Evolutionary conservation across 2,329 filamentous ascomycete species (phyloP).

Genomic region (Scedosporium aurantiacum): DNA sequence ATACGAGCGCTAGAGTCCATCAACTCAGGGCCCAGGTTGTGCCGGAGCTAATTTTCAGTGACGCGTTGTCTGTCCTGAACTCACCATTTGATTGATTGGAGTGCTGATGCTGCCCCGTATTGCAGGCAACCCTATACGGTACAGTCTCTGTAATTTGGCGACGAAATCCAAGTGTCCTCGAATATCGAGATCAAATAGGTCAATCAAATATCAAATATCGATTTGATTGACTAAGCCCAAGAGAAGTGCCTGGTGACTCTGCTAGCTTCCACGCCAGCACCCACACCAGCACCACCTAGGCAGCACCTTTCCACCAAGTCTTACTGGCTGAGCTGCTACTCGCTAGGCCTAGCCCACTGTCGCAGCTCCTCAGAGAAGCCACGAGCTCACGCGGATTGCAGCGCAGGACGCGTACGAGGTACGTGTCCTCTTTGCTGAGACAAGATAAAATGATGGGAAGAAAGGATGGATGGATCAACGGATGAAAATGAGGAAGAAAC

Average conservation of each 20-base stretch:
- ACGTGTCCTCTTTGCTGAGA: not conserved
- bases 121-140: not conserved
- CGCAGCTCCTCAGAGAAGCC: not conserved
- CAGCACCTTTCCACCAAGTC: not conserved
- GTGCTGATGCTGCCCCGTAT: not conserved
- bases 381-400: not conserved
- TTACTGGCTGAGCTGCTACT: not conserved
- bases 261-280: not conserved
- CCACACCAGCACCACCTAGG: not conserved
- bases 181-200: not conserved
- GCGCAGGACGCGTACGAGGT: not conserved
- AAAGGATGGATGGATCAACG: not conserved
- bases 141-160: not conserved
- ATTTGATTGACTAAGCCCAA: too few species aligned
- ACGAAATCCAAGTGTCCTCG: not conserved
- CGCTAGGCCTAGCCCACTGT: not conserved
- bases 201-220: too few species aligned
- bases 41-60: not conserved
- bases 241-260: too few species aligned
- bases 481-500: not conserved
- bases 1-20: too few species aligned
- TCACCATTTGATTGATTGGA: not conserved
- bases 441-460: not conserved
- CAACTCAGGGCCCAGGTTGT: too few species aligned
- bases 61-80: not conserved